These are phyloP conservation scores for Herpotrichia juniperi DNA, from an alignment of 2,329 filamentous ascomycete species.

Conservation along the genomic window DNA sequence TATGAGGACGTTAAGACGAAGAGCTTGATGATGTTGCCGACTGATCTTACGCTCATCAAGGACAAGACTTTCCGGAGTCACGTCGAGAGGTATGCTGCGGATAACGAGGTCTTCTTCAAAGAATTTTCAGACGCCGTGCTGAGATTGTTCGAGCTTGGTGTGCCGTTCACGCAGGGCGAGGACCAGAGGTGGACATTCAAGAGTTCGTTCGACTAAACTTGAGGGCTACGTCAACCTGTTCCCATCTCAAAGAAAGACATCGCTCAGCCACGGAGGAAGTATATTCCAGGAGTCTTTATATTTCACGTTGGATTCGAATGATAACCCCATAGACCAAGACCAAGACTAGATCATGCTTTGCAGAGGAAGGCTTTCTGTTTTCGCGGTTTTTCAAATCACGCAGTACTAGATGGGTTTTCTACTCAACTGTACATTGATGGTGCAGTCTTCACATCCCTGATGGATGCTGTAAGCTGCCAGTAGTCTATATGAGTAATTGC, in stretches of 20 bases:
- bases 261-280: no score
- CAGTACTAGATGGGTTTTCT: no score
- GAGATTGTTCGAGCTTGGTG: conserved; percentile 92
- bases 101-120: conserved; percentile 90
- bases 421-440: conserved; percentile 10
- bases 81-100: conserved; percentile 88
- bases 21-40: conserved; percentile 95
- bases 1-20: conserved; percentile 88
- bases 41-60: conserved; percentile 84
- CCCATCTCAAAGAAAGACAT: conserved; percentile 9
- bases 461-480: no score
- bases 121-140: conserved; percentile 81
- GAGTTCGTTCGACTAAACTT: conserved; percentile 47
- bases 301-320: conserved; percentile 14
- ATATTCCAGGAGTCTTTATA: conserved; percentile 16
- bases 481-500: no score
- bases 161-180: conserved; percentile 72
- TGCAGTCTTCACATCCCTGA: neutral
- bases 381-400: neutral
- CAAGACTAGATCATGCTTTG: conserved; percentile 15
- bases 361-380: no score
- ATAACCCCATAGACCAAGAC: conserved; percentile 41
- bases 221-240: no score
- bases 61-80: conserved; percentile 84
- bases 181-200: conserved; percentile 54